Percentiles rank a stretch among this genome's conserved stretches.
Evolutionary conservation across 139 green algal genomes (phyloP).

Genomic region (Coelastrella sp.): DNA sequence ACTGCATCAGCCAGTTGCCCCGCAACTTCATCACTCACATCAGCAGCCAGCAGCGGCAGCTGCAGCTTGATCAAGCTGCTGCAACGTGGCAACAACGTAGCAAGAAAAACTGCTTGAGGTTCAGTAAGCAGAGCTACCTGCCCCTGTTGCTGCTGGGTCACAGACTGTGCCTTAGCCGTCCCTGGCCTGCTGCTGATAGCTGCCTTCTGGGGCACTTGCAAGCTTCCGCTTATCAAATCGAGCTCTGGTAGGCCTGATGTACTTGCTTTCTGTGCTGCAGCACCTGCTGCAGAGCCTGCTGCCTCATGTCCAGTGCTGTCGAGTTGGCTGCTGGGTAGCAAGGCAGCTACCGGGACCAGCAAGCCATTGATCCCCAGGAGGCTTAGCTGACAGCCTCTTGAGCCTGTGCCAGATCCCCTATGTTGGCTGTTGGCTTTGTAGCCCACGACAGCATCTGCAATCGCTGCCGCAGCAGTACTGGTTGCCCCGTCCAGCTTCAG

Average conservation of each 20-base stretch:
- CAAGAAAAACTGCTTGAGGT: not conserved
- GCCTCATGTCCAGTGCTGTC: not conserved
- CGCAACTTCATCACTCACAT: not conserved
- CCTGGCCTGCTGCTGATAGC: not conserved
- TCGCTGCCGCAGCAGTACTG: not conserved
- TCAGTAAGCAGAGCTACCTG: not conserved
- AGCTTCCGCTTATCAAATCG: not conserved
- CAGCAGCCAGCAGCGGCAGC: slow-evolving; percentile 8
- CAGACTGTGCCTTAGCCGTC: not conserved
- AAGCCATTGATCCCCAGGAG: slow-evolving; percentile 8
- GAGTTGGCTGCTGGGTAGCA: not conserved
- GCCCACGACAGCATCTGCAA: not conserved
- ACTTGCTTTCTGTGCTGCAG: not conserved
- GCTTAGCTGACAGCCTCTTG: not conserved
- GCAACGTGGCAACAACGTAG: not conserved
- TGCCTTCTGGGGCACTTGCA: not conserved
- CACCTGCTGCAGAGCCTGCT: not conserved
- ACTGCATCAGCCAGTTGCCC: not conserved
- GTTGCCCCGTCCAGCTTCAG: slow-evolving; percentile 10
- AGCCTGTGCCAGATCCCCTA: not conserved
- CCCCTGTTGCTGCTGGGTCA: not conserved
- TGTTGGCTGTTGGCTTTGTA: not conserved
- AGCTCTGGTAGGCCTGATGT: not conserved
- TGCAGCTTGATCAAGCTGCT: not conserved
- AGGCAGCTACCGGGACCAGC: not conserved